A percentile compares a stretch with the other conserved stretches of the same genome.
Evolutionary conservation across 345 rosid species (phyloP).

Genomic region (Jatropha curcas): DNA sequence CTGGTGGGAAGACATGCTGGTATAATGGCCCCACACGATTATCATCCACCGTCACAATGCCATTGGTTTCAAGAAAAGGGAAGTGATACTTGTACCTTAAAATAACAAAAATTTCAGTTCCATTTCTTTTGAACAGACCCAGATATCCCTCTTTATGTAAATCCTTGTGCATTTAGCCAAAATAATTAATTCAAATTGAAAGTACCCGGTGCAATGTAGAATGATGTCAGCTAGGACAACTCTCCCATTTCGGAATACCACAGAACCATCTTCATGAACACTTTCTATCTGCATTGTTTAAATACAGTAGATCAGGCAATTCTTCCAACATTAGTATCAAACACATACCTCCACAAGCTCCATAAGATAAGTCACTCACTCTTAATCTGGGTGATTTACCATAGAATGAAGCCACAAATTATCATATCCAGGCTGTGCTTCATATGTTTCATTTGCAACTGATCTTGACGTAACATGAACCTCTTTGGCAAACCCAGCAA

Average conservation of each 20-base stretch:
- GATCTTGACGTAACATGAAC: conserved; percentile 68
- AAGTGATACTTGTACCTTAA: conserved; percentile 82
- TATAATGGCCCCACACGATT: conserved; percentile 79
- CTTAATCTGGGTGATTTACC: conserved; percentile 44
- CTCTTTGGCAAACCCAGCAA: conserved; percentile 65
- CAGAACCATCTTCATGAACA: conserved; percentile 58
- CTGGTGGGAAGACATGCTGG: conserved; percentile 75
- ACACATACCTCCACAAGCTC: not conserved
- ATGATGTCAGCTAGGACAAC: conserved; percentile 50
- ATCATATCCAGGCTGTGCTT: conserved; percentile 37
- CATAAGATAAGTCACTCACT: not conserved
- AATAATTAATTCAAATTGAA: conserved; percentile 1
- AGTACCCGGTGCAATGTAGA: conserved; percentile 81
- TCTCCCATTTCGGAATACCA: conserved; percentile 58
- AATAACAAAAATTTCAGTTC: conserved; percentile 2
- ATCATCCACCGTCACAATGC: conserved; percentile 66
- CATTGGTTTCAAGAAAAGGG: conserved; percentile 83
- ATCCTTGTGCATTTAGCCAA: too few relatives aligned
- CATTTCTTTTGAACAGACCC: not conserved
- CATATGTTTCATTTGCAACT: conserved; percentile 42
- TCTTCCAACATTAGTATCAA: not conserved
- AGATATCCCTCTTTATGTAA: too few relatives aligned
- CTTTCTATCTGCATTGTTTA: conserved; percentile 53
- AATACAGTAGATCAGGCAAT: conserved; percentile 13
- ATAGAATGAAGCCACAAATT: conserved; percentile 71